Base-by-base conservation (phyloP, 148 eudicot genomes). In the Silene latifolia region DNA sequence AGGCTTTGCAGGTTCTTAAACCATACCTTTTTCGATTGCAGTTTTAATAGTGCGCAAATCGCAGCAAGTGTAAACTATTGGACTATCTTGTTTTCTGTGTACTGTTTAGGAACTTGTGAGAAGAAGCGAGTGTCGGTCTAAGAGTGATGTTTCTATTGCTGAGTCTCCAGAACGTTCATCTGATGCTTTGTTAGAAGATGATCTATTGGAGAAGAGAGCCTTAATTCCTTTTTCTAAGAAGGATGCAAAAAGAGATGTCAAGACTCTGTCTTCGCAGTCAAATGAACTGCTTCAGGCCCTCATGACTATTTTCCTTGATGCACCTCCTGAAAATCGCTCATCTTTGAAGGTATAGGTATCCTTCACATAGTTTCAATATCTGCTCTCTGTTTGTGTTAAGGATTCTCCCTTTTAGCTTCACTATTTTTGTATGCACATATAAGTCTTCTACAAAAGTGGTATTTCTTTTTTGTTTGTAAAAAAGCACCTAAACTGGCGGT, bases 311-410 rank as follows among this genome's bases (percentile, higher is more conserved):
- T 85, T 93, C 51, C 80, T 89, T 68, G 83, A 75, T 78, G 78
- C 87, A 77, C 76, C 89, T 71, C 83, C 85, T 65, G 81, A 80
- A 48, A 81, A 83, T 46, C 91, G 86, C 19, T 60, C 71, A 23
- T 76, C 61, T 81, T 63, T 93, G 39, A 91, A 91, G 94, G 98
- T 90, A 82, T 29, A 89, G 94, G 96, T 90, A 82, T 44, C n/a
- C 39, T 57, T 21, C 12, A 54, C 12, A 54, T 51, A 48, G 61
- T 44, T 44, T 79, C 61, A 69, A 44, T 7, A 15, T 62, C 53
- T n/a, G 66, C 39, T 20, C 20, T 48, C 54, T 11, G 18, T 51
- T 48, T 20, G 13, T 66, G 59, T 46, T 24, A 8, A 32, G 44
- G 17, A 17, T 27, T 29, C 63, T 51, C 48, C 17, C 24, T n/a